These are phyloP conservation scores for Sclerotinia minor DNA, from an alignment of 2,329 filamentous ascomycete species.

Conservation along the genomic window DNA sequence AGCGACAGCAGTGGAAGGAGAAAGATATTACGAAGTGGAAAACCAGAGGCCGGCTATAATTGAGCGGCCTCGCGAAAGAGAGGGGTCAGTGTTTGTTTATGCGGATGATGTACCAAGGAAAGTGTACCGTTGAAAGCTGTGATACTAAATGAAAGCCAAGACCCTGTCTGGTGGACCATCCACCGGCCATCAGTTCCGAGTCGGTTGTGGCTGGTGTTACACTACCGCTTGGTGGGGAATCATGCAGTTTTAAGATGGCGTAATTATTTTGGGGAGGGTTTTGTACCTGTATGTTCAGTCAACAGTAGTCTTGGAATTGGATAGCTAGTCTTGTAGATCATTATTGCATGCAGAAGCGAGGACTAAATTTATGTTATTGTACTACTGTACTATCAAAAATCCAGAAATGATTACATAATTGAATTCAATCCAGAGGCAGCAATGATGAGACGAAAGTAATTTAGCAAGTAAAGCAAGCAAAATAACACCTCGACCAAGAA, in stretches of 20 bases:
- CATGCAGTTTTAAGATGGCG: not conserved
- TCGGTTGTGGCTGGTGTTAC: slow-evolving; percentile 16
- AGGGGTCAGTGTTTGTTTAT: slow-evolving; percentile 40
- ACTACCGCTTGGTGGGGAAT: not conserved
- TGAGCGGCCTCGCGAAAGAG: slow-evolving; percentile 38
- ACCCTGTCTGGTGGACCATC: not conserved
- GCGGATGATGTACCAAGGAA: slow-evolving; percentile 38
- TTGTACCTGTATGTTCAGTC: no score
- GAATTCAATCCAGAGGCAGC: not conserved
- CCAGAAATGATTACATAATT: not conserved
- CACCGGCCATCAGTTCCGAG: slow-evolving; percentile 12
- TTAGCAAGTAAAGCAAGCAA: not conserved
- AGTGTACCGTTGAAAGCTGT: slow-evolving; percentile 36
- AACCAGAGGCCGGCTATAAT: slow-evolving; percentile 36
- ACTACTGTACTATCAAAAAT: slow-evolving; percentile 4
- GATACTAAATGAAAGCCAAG: slow-evolving; percentile 15
- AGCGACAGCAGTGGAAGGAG: slow-evolving; percentile 29
- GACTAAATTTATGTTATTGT: not conserved
- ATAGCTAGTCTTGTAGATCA: slow-evolving; percentile 1
- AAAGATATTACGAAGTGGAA: slow-evolving; percentile 37
- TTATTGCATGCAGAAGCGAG: not conserved
- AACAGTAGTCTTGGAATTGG: slow-evolving; percentile 9
- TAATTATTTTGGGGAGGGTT: not conserved
- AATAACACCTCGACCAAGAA: not conserved
- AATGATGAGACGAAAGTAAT: not conserved